phyloP scores from a whole-genome alignment of 495 filamentous ascomycete species.

The Aspergillus olivimuriae region DNA sequence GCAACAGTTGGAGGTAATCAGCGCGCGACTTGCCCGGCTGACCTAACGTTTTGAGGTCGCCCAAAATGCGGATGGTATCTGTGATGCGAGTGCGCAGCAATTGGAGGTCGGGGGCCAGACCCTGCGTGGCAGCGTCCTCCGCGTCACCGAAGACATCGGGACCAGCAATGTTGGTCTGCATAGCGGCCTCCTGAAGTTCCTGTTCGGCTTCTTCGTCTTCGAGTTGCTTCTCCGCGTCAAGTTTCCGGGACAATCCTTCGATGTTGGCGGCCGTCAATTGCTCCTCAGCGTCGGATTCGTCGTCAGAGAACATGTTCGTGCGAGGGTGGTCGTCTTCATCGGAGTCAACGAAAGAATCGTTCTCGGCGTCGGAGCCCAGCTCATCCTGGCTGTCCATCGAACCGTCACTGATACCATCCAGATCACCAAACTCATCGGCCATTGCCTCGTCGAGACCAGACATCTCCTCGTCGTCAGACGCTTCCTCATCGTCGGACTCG shows the following conservation, averaged over 20 bases:
- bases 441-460: conserved; percentile 22
- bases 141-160: conserved; percentile 62
- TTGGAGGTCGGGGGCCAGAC: conserved; percentile 81
- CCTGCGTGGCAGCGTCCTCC: conserved; percentile 44
- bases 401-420: conserved; percentile 41
- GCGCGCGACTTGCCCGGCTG: conserved; percentile 73
- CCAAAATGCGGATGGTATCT: conserved; percentile 85
- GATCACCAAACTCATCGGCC: conserved; percentile 49
- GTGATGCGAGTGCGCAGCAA: conserved; percentile 85
- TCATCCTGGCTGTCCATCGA: conserved; percentile 48
- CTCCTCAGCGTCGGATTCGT: conserved; percentile 88
- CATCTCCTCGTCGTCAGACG: background rate
- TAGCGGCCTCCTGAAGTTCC: conserved; percentile 71
- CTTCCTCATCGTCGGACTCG: conserved; percentile 31
- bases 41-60: conserved; percentile 72
- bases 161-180: conserved; percentile 91
- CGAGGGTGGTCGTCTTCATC: conserved; percentile 53
- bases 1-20: conserved; percentile 78
- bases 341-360: conserved; percentile 70
- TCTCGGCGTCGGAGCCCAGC: conserved; percentile 53
- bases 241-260: conserved; percentile 73
- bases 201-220: conserved; percentile 62
- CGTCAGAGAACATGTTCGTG: conserved; percentile 82
- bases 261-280: conserved; percentile 94
- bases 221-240: conserved; percentile 63